phyloP scores from a whole-genome alignment of 164 flowering plant genomes.

The Kalanchoe fedtschenkoi region DNA sequence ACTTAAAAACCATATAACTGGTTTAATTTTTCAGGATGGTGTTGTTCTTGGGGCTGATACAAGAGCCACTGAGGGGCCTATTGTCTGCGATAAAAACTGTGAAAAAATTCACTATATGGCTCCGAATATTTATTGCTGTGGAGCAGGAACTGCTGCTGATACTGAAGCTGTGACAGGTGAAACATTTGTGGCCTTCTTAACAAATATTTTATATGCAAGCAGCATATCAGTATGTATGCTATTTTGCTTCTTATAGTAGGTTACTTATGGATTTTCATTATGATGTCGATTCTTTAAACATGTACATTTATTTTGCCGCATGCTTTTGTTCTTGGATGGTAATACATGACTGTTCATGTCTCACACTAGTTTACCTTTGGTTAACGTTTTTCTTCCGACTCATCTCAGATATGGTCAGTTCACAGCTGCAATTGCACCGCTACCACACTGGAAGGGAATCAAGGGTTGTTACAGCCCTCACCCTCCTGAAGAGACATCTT shows the following conservation, averaged over 20 bases:
- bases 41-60: constrained; percentile 97
- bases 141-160: constrained; percentile 97
- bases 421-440: constrained; percentile 81
- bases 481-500: constrained; percentile 81
- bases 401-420: constrained; percentile 76
- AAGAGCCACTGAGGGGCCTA: constrained; percentile 94
- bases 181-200: constrained; percentile 3
- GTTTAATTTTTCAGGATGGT: constrained; percentile 53
- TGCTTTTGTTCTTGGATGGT: too few relatives aligned
- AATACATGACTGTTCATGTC: too few relatives aligned
- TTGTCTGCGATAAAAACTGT: constrained; percentile 88
- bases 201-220: not conserved
- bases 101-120: constrained; percentile 99
- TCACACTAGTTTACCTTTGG: too few relatives aligned
- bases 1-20: not conserved
- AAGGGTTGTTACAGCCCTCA: constrained; percentile 79
- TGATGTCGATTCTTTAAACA: too few relatives aligned
- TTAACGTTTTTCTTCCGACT: too few relatives aligned
- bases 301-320: too few relatives aligned
- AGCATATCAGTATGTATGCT: too few relatives aligned
- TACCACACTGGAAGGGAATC: constrained; percentile 88
- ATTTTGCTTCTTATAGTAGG: too few relatives aligned
- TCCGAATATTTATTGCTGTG: constrained; percentile 93
- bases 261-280: too few relatives aligned
- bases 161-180: constrained; percentile 98